phyloP scores from a whole-genome alignment of 2,329 filamentous ascomycete genomes.

The Clonostachys chloroleuca region DNA sequence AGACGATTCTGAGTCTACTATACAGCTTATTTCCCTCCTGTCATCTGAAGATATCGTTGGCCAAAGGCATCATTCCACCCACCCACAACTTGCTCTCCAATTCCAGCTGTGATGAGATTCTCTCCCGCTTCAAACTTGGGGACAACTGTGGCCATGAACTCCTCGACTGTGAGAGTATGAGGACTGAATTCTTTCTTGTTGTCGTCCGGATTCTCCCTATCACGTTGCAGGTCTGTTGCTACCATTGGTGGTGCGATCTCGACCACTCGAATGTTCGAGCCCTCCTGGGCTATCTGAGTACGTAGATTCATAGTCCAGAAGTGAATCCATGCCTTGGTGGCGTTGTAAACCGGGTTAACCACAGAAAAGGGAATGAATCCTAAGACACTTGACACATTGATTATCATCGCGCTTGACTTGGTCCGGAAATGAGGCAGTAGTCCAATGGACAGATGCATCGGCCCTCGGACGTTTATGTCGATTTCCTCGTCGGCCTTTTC shows the following conservation, averaged over 20 bases:
- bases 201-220: slow-evolving; percentile 49
- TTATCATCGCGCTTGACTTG: slow-evolving; percentile 33
- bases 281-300: slow-evolving; percentile 35
- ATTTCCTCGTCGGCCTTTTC: slow-evolving; percentile 50
- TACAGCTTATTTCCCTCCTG: no score
- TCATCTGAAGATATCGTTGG: no score
- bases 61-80: slow-evolving; percentile 38
- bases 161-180: slow-evolving; percentile 35
- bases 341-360: slow-evolving; percentile 55
- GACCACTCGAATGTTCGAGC: slow-evolving; percentile 38
- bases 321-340: slow-evolving; percentile 54
- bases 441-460: slow-evolving; percentile 47
- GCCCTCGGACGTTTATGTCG: slow-evolving; percentile 52
- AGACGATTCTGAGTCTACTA: no score
- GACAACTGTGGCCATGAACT: slow-evolving; percentile 46
- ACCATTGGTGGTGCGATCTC: slow-evolving; percentile 54
- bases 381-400: slow-evolving; percentile 50
- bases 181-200: slow-evolving; percentile 53
- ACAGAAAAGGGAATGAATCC: slow-evolving; percentile 47
- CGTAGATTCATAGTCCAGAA: slow-evolving; percentile 52
- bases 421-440: slow-evolving; percentile 44
- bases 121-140: slow-evolving; percentile 38
- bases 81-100: slow-evolving; percentile 27
- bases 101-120: slow-evolving; percentile 43
- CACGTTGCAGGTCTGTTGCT: slow-evolving; percentile 48